Base-by-base conservation (phyloP, 129 eudicot genomes). In the Tagetes patula region DNA sequence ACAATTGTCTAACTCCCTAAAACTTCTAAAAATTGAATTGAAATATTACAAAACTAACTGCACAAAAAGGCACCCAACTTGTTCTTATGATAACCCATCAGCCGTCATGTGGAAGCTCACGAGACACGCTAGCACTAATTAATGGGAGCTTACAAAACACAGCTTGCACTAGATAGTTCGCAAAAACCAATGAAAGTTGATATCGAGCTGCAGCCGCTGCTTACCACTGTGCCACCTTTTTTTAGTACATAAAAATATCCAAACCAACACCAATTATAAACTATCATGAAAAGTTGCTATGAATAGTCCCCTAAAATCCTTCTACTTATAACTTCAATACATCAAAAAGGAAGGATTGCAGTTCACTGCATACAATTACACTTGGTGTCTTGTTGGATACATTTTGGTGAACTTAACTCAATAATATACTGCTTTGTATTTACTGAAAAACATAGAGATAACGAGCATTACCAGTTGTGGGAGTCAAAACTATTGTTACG, bases 401-500 rank as follows among this genome's bases (percentile, higher is more conserved):
- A 20, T 54, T 20, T 27, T 27, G 33, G 34, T 20, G 60, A 10
- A 20, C 10, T 54, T 54, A 54, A 27, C 60, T 10, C 60, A 50
- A 12, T 32, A 38, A 32, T 5, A 68, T 58, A 58, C 32, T 32
- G 14, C 37, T 4, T 34, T 36, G 67, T 36, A 36, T 66, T 66
- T 20, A 27, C 14, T 8, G 39, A 3, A 33, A 61, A 49, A 11
- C 11, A 27, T 49, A 10, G 8, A 65, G 14, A 53, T 32, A 12
- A 43, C 14, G 40, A 54, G 32, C 0, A 49, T 65, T 84, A 93
- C 98, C 98, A 93, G 77, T 84, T 79, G 77, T 87, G 98, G 0
- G 98, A 93, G 83, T 93, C 98, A 52, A 81, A 87, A 78, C 98
- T 93, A 83, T 89, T 87, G 74, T 93, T 93, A 48, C 98, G 96